phyloP scores from a whole-genome alignment of 1,284 basidiomycete genomes.

The Trichosporon asahii region DNA sequence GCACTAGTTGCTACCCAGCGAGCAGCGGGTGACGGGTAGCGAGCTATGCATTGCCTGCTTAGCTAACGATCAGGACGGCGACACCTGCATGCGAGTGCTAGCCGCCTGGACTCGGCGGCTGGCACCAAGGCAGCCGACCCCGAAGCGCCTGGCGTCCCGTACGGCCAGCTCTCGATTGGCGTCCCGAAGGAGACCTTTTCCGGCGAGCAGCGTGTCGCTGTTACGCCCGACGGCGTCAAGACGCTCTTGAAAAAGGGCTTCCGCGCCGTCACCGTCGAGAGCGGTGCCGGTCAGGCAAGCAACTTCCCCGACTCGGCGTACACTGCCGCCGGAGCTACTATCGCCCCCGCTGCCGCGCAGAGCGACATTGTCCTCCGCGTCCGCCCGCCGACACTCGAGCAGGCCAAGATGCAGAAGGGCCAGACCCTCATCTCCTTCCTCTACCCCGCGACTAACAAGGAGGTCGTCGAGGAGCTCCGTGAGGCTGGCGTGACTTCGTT shows the following conservation, averaged over 20 bases:
- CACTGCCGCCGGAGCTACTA: constrained; percentile 67
- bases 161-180: constrained; percentile 69
- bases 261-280: constrained; percentile 65
- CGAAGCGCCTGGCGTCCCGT: constrained; percentile 58
- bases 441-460: constrained; percentile 74
- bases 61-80: neutral
- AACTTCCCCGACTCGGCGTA: constrained; percentile 77
- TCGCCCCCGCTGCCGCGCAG: constrained; percentile 60
- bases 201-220: constrained; percentile 70
- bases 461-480: constrained; percentile 64
- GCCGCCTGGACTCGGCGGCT: neutral
- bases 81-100: constrained; percentile 2
- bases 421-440: constrained; percentile 78
- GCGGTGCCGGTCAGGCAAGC: constrained; percentile 65
- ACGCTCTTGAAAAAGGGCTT: constrained; percentile 77
- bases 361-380: constrained; percentile 79
- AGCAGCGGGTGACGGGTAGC: neutral
- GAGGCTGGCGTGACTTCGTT: constrained; percentile 64
- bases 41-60: neutral
- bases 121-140: neutral
- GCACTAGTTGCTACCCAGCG: neutral
- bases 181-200: constrained; percentile 70
- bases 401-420: constrained; percentile 64
- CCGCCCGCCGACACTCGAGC: constrained; percentile 60
- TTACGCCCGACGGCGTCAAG: constrained; percentile 71